Conservation (phyloP, 106 monocot species). For the Dendrobium nobile region DNA sequence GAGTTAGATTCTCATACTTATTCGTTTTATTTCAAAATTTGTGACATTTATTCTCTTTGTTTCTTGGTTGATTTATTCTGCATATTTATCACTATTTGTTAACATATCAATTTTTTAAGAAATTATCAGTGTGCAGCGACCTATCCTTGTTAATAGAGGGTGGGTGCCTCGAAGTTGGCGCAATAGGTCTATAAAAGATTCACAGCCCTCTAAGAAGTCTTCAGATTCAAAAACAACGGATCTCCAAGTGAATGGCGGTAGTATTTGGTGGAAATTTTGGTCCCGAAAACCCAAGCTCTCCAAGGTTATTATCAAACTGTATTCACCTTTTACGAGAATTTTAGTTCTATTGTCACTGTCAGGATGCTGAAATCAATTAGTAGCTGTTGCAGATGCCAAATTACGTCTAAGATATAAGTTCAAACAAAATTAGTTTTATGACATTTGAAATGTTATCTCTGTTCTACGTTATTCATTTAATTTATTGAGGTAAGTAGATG, state of each 20-base stretch:
- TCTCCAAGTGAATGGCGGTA: constrained; percentile 11
- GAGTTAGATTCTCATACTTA: neutral
- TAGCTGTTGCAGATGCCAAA: neutral
- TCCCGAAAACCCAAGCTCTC: constrained; percentile 30
- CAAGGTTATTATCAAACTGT: constrained; percentile 22
- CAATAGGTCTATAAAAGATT: constrained; percentile 27
- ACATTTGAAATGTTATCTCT: neutral
- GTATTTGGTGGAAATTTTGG: constrained; percentile 76
- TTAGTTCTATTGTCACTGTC: neutral
- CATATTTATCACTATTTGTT: constrained; percentile 1
- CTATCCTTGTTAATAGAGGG: constrained; percentile 91
- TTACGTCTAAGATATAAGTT: neutral
- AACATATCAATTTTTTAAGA: constrained; percentile 31
- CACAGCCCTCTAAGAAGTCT: constrained; percentile 18
- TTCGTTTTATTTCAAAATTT: neutral
- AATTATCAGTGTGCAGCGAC: constrained; percentile 68
- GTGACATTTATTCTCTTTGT: constrained; percentile 2
- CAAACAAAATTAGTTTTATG: neutral
- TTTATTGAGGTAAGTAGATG: neutral
- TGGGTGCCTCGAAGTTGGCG: constrained; percentile 90
- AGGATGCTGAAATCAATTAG: neutral
- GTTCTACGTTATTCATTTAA: neutral
- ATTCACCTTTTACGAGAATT: neutral
- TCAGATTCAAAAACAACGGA: constrained; percentile 14
- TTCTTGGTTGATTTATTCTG: neutral